These are phyloP conservation scores for Globisporangium recalcitrans DNA, from an alignment of 352 stramenopile species.

Conservation along the genomic window DNA sequence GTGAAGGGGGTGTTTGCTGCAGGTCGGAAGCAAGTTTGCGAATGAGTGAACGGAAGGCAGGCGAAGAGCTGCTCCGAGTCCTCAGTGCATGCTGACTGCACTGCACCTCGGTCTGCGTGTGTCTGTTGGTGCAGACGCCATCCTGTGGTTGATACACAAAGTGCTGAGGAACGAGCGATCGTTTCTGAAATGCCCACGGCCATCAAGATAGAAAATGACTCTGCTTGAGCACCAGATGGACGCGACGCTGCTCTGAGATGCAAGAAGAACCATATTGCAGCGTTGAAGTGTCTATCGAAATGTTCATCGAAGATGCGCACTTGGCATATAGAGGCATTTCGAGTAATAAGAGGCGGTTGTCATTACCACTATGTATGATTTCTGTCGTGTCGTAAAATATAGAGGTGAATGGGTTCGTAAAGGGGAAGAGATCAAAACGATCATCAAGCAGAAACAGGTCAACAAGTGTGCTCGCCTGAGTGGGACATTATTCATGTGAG, in stretches of 20 bases:
- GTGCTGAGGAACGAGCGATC: background rate
- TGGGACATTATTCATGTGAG: background rate
- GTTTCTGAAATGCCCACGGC: background rate
- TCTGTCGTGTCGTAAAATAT: background rate
- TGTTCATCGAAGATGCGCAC: background rate
- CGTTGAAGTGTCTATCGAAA: slow-evolving; percentile 2
- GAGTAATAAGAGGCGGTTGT: too few species aligned
- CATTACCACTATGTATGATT: too few species aligned
- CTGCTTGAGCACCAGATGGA: slow-evolving; percentile 21
- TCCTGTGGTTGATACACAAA: background rate
- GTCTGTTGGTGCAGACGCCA: background rate
- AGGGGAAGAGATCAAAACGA: background rate
- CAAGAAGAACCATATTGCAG: slow-evolving; percentile 17
- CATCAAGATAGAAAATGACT: slow-evolving; percentile 24
- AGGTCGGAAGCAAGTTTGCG: background rate
- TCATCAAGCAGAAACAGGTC: background rate
- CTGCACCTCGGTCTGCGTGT: background rate
- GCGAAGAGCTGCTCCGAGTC: background rate
- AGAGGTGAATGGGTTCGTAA: background rate
- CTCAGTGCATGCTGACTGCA: slow-evolving; percentile 23
- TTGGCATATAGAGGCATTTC: background rate
- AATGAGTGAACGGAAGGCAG: background rate
- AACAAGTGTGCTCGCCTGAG: background rate
- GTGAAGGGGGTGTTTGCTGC: too few species aligned
- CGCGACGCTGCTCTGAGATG: slow-evolving; percentile 19